Conservation (phyloP, 2,329 filamentous ascomycete species). For the Pseudogymnoascus sp. region DNA sequence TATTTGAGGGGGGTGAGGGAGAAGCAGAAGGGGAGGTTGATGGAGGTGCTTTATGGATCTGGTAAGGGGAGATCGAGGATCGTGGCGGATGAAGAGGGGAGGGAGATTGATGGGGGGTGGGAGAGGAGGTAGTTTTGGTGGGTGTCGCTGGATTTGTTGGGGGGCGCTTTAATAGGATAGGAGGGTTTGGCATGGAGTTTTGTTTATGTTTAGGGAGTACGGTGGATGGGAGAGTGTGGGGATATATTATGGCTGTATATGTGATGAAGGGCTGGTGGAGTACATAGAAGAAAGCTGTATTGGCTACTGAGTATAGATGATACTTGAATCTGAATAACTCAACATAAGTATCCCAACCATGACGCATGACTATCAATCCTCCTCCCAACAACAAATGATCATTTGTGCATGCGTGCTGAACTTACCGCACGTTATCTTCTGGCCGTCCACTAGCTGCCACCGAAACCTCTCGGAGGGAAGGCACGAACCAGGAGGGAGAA, state of each 20-base stretch:
- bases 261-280: not conserved
- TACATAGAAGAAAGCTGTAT: not conserved
- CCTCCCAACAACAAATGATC: not conserved
- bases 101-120: slow-evolving; percentile 9
- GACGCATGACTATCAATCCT: too few relatives aligned
- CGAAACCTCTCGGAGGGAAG: not conserved
- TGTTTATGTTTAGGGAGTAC: not conserved
- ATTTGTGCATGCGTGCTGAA: too few relatives aligned
- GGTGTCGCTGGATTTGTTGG: not conserved
- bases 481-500: not conserved
- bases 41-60: slow-evolving; percentile 66
- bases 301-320: not conserved
- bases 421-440: not conserved
- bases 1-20: slow-evolving; percentile 70
- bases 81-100: not conserved
- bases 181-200: not conserved
- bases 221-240: not conserved
- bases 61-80: slow-evolving; percentile 18
- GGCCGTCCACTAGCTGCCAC: not conserved
- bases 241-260: not conserved
- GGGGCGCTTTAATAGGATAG: not conserved
- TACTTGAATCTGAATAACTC: not conserved
- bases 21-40: slow-evolving; percentile 72
- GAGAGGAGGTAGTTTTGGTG: not conserved
- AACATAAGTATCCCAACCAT: not conserved